Evolutionary conservation across 2,329 filamentous ascomycete species (phyloP).

Genomic region (Orbilia quercus): DNA sequence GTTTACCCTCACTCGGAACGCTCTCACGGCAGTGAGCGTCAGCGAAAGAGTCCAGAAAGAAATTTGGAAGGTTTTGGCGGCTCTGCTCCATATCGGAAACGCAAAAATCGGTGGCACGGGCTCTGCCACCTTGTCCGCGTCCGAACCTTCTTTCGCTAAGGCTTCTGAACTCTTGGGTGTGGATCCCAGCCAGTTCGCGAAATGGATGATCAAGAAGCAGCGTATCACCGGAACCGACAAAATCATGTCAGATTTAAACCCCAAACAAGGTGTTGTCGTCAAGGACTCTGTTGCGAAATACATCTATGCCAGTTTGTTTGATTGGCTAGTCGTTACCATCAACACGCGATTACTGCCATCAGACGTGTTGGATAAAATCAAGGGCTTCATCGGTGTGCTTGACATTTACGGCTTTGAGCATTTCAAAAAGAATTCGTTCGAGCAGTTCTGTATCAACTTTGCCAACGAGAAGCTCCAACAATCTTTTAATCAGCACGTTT

Average conservation of each 20-base stretch:
- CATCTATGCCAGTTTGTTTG: constrained; percentile 97
- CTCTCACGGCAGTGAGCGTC: constrained; percentile 88
- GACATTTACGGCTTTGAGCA: constrained; percentile 99
- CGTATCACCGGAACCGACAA: constrained; percentile 95
- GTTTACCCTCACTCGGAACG: constrained; percentile 87
- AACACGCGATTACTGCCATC: constrained; percentile 90
- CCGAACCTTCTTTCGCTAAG: constrained; percentile 82
- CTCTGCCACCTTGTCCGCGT: constrained; percentile 83
- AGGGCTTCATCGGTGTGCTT: constrained; percentile 94
- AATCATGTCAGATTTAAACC: constrained; percentile 93
- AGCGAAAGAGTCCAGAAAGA: constrained; percentile 77
- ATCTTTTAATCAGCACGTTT: constrained; percentile 99
- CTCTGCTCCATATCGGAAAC: constrained; percentile 92
- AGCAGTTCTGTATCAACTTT: constrained; percentile 99
- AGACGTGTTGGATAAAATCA: constrained; percentile 82
- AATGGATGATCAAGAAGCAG: constrained; percentile 99
- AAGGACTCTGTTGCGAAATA: constrained; percentile 98
- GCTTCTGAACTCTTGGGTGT: constrained; percentile 90
- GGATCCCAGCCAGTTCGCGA: constrained; percentile 84
- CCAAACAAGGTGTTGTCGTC: constrained; percentile 92
- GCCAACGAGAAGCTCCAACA: constrained; percentile 99
- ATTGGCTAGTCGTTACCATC: constrained; percentile 98
- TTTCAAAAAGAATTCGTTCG: constrained; percentile 99
- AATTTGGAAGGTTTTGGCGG: constrained; percentile 90
- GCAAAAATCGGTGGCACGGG: constrained; percentile 93